Evolutionary conservation across 345 rosid species (phyloP).

Genomic region (Tarenaya hassleriana): DNA sequence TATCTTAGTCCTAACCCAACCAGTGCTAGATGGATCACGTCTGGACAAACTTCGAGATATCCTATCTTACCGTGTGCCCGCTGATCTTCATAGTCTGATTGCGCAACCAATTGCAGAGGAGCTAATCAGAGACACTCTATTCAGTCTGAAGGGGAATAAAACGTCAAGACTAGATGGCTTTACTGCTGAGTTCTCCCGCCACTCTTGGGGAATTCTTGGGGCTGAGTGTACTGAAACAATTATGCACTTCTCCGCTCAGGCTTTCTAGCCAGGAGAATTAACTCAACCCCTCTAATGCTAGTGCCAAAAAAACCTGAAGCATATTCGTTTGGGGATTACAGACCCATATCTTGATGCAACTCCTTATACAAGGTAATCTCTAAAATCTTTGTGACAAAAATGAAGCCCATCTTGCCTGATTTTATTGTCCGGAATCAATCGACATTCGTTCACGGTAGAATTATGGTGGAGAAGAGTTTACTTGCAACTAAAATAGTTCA

Average conservation of each 20-base stretch:
- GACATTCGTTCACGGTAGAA: not conserved
- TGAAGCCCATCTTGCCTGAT: not conserved
- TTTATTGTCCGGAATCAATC: not conserved
- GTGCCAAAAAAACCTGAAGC: not conserved
- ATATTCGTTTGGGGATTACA: not conserved
- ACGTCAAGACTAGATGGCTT: not conserved
- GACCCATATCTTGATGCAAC: not conserved
- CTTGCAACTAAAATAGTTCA: not conserved
- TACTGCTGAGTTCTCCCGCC: not conserved
- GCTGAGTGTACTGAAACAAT: not conserved
- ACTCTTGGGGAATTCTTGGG: not conserved
- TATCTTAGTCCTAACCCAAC: too few species aligned
- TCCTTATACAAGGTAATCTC: not conserved
- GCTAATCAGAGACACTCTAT: not conserved
- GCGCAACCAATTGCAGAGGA: not conserved
- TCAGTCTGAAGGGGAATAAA: not conserved
- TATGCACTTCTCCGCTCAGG: not conserved
- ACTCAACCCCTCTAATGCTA: not conserved
- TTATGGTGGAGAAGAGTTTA: not conserved
- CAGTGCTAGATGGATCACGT: too few species aligned
- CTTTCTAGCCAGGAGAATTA: not conserved
- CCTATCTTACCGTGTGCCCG: too few species aligned
- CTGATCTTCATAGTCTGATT: too few species aligned
- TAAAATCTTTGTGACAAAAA: not conserved
- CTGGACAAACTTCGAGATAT: too few species aligned